Percentiles rank a stretch among this genome's conserved stretches.
Evolutionary conservation across 371 early-diverging fungal genomes (phyloP).

Genomic region (Syncephalis fuscata): DNA sequence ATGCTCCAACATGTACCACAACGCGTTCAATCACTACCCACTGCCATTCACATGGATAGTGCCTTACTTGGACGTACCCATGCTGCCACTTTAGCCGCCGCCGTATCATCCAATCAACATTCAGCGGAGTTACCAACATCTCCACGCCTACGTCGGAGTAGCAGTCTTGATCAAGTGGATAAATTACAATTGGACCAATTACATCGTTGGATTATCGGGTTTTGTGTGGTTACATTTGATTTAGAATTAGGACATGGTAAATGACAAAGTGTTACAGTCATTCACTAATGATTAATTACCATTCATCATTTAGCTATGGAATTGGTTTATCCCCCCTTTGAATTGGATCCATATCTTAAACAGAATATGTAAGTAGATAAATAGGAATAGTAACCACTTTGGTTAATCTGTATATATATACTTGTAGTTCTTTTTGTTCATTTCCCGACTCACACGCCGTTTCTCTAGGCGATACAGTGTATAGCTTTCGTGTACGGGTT

Average conservation of each 20-base stretch:
- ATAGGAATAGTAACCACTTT: neutral
- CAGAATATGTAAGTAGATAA: constrained; percentile 40
- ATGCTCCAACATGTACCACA: too few relatives aligned
- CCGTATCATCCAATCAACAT: too few relatives aligned
- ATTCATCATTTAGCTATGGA: constrained; percentile 40
- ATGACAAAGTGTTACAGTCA: constrained; percentile 8
- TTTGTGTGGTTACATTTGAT: constrained; percentile 89
- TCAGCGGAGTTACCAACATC: neutral
- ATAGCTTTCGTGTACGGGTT: constrained; percentile 64
- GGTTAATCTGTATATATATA: too few relatives aligned
- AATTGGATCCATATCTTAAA: constrained; percentile 50
- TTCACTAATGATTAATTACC: neutral
- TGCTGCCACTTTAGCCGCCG: too few relatives aligned
- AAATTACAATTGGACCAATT: constrained; percentile 28
- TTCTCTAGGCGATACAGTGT: constrained; percentile 82
- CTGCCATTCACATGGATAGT: too few relatives aligned
- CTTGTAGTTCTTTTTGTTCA: constrained; percentile 68
- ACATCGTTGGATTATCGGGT: constrained; percentile 70
- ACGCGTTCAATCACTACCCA: too few relatives aligned
- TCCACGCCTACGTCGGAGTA: constrained; percentile 11
- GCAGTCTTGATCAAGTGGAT: constrained; percentile 17
- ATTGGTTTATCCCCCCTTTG: constrained; percentile 66
- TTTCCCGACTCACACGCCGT: constrained; percentile 91
- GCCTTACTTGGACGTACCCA: too few relatives aligned
- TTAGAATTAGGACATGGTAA: constrained; percentile 79